phyloP scores from a whole-genome alignment of 2,329 filamentous ascomycete genomes.

The Pseudocercospora vitis region DNA sequence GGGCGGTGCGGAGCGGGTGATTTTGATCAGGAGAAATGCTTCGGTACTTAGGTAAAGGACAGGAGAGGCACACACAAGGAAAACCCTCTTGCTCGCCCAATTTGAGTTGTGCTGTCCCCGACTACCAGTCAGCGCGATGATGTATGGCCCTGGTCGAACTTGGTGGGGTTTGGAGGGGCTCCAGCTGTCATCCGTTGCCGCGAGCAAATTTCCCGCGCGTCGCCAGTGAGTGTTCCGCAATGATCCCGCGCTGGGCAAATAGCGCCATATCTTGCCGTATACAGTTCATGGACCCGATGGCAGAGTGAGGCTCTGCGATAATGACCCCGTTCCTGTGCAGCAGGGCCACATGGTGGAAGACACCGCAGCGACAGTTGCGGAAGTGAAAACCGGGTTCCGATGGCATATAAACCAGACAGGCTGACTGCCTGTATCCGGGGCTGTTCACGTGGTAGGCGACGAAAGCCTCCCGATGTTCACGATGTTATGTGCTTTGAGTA shows the following conservation, averaged over 20 bases:
- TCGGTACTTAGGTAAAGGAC: background rate
- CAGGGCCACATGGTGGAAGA: constrained; percentile 1
- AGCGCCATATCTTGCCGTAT: constrained; percentile 15
- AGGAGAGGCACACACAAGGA: constrained; percentile 8
- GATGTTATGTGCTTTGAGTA: background rate
- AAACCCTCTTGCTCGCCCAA: constrained; percentile 10
- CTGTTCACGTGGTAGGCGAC: background rate
- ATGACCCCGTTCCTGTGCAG: constrained; percentile 6
- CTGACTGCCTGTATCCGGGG: background rate
- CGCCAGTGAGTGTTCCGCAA: constrained; percentile 10
- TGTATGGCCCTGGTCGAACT: background rate
- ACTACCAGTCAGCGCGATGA: background rate
- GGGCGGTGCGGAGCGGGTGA: background rate
- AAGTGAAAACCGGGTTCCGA: background rate
- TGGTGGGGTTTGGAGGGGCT: constrained; percentile 10
- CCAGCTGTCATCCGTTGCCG: constrained; percentile 2
- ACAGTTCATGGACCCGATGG: constrained; percentile 1
- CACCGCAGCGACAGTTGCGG: background rate
- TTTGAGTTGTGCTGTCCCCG: constrained; percentile 17
- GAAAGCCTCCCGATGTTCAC: background rate
- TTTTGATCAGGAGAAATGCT: constrained; percentile 5
- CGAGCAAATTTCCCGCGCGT: background rate
- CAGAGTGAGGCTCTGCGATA: constrained; percentile 9
- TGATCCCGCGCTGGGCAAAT: constrained; percentile 10
- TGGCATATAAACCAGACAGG: background rate